phyloP scores from a whole-genome alignment of 2,329 filamentous ascomycete species.

The Passalora sequoiae region DNA sequence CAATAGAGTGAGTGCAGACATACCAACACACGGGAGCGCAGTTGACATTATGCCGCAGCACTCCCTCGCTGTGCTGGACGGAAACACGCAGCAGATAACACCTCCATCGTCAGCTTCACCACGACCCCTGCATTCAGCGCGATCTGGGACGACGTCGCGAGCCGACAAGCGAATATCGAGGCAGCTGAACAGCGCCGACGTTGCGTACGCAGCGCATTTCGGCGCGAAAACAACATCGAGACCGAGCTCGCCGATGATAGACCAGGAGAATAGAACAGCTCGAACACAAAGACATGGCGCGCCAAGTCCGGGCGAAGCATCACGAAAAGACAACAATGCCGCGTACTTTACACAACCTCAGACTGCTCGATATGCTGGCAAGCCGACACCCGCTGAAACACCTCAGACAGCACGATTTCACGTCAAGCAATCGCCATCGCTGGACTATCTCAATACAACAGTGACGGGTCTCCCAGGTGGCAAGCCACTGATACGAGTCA shows the following conservation, averaged over 20 bases:
- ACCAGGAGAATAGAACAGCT: conserved; percentile 48
- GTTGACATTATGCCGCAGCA: conserved; percentile 51
- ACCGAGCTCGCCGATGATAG: conserved; percentile 65
- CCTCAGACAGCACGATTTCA: conserved; percentile 61
- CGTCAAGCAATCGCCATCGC: conserved; percentile 72
- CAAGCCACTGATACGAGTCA: conserved; percentile 86
- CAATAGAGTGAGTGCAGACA: conserved; percentile 61
- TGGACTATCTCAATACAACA: conserved; percentile 67
- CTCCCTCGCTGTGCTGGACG: conserved; percentile 75
- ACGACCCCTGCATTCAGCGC: conserved; percentile 54
- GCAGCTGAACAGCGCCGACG: conserved; percentile 41
- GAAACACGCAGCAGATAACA: conserved; percentile 49
- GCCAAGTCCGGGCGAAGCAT: conserved; percentile 53
- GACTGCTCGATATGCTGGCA: conserved; percentile 35
- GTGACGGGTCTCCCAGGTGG: conserved; percentile 71
- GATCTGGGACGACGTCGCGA: conserved; percentile 42
- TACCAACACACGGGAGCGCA: neutral
- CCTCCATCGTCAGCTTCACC: conserved; percentile 62
- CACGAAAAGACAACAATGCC: conserved; percentile 46
- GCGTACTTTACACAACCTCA: conserved; percentile 47
- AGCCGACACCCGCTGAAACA: conserved; percentile 60
- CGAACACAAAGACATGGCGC: conserved; percentile 55
- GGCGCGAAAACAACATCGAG: conserved; percentile 57
- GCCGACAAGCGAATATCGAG: conserved; percentile 46
- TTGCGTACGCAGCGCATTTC: conserved; percentile 39